Evolutionary conservation across 1,139 yeast genomes (phyloP), one percentile per base, ranked within the genome.

Genomic region (Taiozyma sp.): DNA sequence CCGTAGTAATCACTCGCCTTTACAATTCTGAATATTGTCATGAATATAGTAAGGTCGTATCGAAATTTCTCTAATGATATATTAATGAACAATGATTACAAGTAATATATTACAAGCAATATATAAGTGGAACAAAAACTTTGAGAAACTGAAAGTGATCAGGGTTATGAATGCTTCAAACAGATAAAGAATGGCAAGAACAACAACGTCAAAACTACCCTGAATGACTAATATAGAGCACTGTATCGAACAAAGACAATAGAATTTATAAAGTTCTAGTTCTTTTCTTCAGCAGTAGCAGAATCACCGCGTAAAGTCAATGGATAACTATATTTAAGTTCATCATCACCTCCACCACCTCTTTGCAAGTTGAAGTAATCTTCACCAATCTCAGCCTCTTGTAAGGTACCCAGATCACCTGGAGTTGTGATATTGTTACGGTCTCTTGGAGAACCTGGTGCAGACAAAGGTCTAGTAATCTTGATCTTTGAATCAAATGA

Each of bases 361-460:
- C 75, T 80, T 74, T 80, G 87, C 57, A 92, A 76, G 60, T 78
- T 83, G 80, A 95, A 93, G 67, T 90, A 93, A 65, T 89, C 96
- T 51, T 86, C 95, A 41, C 89, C 85, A 58, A 85, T 83, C 51
- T 90, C 78, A 42, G 90, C 90, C 68, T 93, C 99, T 70, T 90
- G 97, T 62, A 93, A 75, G 13, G 97, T 85, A n/a, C 98, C 99
- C 60, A 93, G 79, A 68, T 93, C 98, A 47, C 99, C 99, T 0
- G 99, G 99, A 2, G 99, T 93, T 96, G 90, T 91, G 59, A 82
- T 71, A 19, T 89, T 85, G 47, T 79, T 62, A 40, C 81, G 72
- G 58, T 80, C 84, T 57, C 90, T 74, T 52, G 99, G 99, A 16
- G 97, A 91, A 1, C 98, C 98, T 3, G 98, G 99, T 16, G 90